Conservation (phyloP, 306 rosid species). For the Cucurbita maxima region DNA sequence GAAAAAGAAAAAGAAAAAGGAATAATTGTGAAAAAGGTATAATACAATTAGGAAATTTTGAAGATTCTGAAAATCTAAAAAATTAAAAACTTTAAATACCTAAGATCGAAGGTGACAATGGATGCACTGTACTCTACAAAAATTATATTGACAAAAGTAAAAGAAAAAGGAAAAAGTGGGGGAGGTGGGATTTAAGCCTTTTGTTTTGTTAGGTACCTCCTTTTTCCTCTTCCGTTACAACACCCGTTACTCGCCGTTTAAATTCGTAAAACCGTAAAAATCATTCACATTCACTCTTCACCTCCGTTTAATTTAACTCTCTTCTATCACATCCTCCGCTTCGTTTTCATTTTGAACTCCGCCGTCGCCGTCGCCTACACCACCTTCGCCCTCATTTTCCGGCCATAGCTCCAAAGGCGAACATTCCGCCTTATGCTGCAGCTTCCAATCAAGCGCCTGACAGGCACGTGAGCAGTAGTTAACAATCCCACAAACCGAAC, state of each 20-base stretch:
- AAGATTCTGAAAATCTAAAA: background rate
- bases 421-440: constrained; percentile 70
- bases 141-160: background rate
- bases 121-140: background rate
- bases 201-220: background rate
- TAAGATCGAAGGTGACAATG: background rate
- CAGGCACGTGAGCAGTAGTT: constrained; percentile 94
- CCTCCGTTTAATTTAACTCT: constrained; percentile 26
- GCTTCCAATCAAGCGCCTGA: constrained; percentile 94
- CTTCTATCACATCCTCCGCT: constrained; percentile 17
- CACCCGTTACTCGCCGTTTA: background rate
- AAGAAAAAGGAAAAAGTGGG: background rate
- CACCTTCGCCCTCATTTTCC: constrained; percentile 40
- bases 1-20: background rate
- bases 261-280: background rate
- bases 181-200: background rate
- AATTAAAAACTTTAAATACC: background rate
- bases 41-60: background rate
- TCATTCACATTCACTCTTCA: background rate
- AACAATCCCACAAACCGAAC: constrained; percentile 74
- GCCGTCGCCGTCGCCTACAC: constrained; percentile 23
- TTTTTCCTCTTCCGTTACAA: constrained; percentile 6
- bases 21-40: background rate
- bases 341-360: constrained; percentile 8
- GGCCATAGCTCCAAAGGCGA: constrained; percentile 53